These are phyloP conservation scores for Ustilago curta DNA, from an alignment of 1,284 basidiomycete species.

Conservation along the genomic window DNA sequence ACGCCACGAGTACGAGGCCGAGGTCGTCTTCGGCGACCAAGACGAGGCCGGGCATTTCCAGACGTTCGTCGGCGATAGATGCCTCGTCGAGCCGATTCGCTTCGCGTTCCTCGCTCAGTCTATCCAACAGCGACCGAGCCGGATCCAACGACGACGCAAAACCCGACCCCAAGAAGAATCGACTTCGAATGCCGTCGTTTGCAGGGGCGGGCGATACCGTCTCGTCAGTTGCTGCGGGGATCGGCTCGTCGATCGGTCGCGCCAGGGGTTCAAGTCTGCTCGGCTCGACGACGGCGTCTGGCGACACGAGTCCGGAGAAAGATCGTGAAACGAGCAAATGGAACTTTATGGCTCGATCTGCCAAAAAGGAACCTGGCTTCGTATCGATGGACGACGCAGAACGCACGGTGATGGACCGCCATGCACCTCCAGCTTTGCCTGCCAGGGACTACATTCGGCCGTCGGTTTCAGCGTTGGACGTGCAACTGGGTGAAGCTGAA, in stretches of 20 bases:
- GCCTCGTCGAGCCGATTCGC: slow-evolving; percentile 19
- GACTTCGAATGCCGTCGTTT: slow-evolving; percentile 47
- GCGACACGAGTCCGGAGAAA: slow-evolving; percentile 29
- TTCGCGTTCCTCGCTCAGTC: slow-evolving; percentile 33
- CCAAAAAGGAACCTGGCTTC: slow-evolving; percentile 39
- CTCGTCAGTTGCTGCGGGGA: slow-evolving; percentile 30
- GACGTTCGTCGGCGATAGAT: slow-evolving; percentile 31
- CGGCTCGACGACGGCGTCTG: neutral
- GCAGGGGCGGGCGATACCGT: slow-evolving; percentile 32
- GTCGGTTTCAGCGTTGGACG: slow-evolving; percentile 23
- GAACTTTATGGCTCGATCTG: slow-evolving; percentile 28
- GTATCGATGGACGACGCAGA: slow-evolving; percentile 37
- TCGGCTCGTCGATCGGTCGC: slow-evolving; percentile 35
- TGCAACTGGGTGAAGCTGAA: slow-evolving; percentile 17
- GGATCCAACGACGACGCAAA: slow-evolving; percentile 18
- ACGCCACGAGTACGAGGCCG: slow-evolving; percentile 14
- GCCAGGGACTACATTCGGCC: slow-evolving; percentile 17
- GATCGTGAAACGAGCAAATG: slow-evolving; percentile 38
- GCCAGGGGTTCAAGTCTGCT: slow-evolving; percentile 16
- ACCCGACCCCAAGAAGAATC: slow-evolving; percentile 15
- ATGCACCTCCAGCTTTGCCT: slow-evolving; percentile 18
- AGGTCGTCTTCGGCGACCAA: slow-evolving; percentile 19
- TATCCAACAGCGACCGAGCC: slow-evolving; percentile 17
- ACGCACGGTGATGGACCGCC: neutral
- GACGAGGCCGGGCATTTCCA: slow-evolving; percentile 28